A percentile compares a stretch with the other conserved stretches of the same genome.
These are phyloP conservation scores for Aspergillus baeticus DNA, from an alignment of 495 filamentous ascomycete genomes.

Conservation along the genomic window DNA sequence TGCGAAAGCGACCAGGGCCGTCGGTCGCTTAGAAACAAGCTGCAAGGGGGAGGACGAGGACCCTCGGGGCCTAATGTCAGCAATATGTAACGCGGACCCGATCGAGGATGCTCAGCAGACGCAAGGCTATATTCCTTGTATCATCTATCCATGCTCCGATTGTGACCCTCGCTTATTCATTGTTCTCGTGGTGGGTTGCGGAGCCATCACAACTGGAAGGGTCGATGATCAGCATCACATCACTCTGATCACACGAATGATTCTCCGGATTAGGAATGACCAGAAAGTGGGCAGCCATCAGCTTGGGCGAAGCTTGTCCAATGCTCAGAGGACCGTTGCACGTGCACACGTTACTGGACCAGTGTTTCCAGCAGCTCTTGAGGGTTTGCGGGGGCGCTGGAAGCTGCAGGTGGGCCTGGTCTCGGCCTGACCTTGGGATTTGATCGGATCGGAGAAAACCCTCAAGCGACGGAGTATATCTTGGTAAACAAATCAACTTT, in stretches of 20 bases:
- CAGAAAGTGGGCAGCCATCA: too few species aligned
- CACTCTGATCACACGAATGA: neutral
- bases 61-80: too few species aligned
- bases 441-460: too few species aligned
- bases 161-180: neutral
- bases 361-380: neutral
- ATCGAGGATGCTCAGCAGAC: neutral
- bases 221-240: neutral
- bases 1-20: neutral
- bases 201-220: neutral
- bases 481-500: too few species aligned
- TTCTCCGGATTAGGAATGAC: neutral
- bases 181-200: neutral
- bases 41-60: neutral
- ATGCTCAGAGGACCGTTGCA: neutral
- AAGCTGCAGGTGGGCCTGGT: too few species aligned
- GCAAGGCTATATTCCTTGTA: neutral
- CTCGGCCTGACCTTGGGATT: too few species aligned
- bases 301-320: neutral
- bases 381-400: neutral
- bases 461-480: too few species aligned
- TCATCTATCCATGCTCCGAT: neutral
- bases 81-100: neutral
- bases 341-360: constrained; percentile 8
- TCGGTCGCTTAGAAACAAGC: constrained; percentile 11